Evolutionary conservation across 176 grass and related monocot species (phyloP).

Genomic region (Rhynchospora tenuis): DNA sequence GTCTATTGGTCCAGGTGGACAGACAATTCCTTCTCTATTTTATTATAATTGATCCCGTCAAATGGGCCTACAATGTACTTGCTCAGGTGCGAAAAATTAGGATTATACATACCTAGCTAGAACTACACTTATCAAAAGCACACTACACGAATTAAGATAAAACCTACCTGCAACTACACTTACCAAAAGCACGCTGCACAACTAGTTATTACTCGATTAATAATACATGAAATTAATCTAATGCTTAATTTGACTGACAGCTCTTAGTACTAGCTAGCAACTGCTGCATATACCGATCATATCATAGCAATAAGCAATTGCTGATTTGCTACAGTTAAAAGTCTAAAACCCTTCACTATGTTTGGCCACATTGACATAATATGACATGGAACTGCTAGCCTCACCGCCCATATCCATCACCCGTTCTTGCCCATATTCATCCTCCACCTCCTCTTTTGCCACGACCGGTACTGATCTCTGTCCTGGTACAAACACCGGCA

Average conservation of each 20-base stretch:
- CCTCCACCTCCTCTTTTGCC: slow-evolving; percentile 32
- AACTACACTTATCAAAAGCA: not conserved
- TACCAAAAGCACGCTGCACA: not conserved
- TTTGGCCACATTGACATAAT: slow-evolving; percentile 55
- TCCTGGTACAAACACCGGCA: not conserved
- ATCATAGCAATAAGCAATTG: not conserved
- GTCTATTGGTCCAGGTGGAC: not conserved
- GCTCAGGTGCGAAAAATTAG: slow-evolving; percentile 24
- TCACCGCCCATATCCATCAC: slow-evolving; percentile 28
- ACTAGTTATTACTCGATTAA: not conserved
- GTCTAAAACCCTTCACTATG: slow-evolving; percentile 58
- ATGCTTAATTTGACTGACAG: not conserved
- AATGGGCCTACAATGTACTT: not conserved
- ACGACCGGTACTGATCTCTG: not conserved
- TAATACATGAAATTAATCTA: slow-evolving; percentile 5
- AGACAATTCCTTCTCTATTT: not conserved
- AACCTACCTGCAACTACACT: not conserved
- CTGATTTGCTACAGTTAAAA: not conserved
- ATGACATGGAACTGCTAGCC: slow-evolving; percentile 30
- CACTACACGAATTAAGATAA: not conserved
- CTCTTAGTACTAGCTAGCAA: not conserved
- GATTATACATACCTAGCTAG: not conserved
- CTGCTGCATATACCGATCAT: not conserved
- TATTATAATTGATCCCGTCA: not conserved
- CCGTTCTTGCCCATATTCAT: slow-evolving; percentile 45